Percentiles rank a stretch among this genome's conserved stretches.
Conservation (phyloP, 2,329 filamentous ascomycete species). For the Elsinoe batatas region DNA sequence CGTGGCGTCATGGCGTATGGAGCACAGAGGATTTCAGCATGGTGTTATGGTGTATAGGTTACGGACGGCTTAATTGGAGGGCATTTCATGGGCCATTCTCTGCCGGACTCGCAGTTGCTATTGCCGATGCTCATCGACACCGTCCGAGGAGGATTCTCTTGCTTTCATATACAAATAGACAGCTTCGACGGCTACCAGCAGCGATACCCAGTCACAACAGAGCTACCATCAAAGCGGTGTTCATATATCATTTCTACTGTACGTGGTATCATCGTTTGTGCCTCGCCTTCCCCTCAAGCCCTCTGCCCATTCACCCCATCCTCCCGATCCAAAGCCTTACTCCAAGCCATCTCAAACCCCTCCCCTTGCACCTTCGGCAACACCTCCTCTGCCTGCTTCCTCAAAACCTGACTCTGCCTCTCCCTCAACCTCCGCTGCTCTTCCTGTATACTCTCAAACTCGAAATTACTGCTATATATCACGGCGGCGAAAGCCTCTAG, state of each 20-base stretch:
- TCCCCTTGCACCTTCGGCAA: constrained; percentile 17
- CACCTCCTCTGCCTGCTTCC: constrained; percentile 12
- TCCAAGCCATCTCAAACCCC: constrained; percentile 61
- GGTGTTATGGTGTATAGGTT: too few species aligned
- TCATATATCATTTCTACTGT: constrained; percentile 1
- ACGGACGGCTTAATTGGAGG: too few species aligned
- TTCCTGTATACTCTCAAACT: constrained; percentile 38
- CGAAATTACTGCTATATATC: constrained; percentile 76
- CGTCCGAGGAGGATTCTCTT: neutral
- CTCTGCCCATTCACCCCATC: constrained; percentile 22
- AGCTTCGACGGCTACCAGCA: neutral
- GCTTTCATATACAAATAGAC: neutral
- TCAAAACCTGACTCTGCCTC: constrained; percentile 8
- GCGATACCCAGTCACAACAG: neutral
- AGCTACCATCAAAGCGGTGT: neutral
- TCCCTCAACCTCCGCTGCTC: constrained; percentile 10
- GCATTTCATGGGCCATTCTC: too few species aligned
- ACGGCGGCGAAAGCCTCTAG: constrained; percentile 78
- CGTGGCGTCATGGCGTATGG: too few species aligned
- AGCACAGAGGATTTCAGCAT: too few species aligned
- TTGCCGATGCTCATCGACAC: too few species aligned
- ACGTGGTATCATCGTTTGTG: neutral
- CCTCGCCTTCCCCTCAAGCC: neutral
- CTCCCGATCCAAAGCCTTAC: constrained; percentile 47
- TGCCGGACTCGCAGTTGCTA: too few species aligned